A percentile compares a stretch with the other conserved stretches of the same genome.
phyloP scores from a whole-genome alignment of 2,329 filamentous ascomycete genomes.

The Beauveria sp. region DNA sequence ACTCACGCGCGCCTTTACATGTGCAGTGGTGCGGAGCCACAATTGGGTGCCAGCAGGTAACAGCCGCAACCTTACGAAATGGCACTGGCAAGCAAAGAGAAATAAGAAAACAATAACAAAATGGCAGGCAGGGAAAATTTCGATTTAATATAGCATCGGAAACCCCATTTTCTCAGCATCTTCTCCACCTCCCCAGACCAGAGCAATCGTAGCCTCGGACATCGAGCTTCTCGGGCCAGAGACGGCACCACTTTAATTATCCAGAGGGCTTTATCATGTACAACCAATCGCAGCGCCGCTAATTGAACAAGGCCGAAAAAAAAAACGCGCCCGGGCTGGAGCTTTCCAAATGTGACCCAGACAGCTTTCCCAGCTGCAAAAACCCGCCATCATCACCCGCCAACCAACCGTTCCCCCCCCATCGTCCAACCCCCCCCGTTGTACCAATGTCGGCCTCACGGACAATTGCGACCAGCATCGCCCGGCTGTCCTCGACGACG shows the following conservation, averaged over 20 bases:
- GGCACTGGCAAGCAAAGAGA: too few species aligned
- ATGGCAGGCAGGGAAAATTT: background rate
- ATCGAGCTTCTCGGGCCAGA: background rate
- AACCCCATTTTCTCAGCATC: background rate
- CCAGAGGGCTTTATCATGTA: background rate
- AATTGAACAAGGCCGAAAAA: background rate
- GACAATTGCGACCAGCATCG: slow-evolving; percentile 25
- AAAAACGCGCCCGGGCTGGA: slow-evolving; percentile 8
- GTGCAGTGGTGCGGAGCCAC: too few species aligned
- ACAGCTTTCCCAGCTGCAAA: background rate
- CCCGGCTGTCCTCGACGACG: slow-evolving; percentile 24
- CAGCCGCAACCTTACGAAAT: too few species aligned
- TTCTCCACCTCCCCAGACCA: background rate
- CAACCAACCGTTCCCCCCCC: background rate
- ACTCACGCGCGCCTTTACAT: too few species aligned
- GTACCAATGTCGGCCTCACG: slow-evolving; percentile 25
- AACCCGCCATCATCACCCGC: background rate
- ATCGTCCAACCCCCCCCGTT: too few species aligned
- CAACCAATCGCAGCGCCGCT: slow-evolving; percentile 7
- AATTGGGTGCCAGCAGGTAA: too few species aligned
- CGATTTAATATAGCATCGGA: background rate
- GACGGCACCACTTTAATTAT: background rate
- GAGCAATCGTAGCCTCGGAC: background rate
- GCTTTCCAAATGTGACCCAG: background rate
- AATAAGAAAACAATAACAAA: background rate